phyloP scores from a whole-genome alignment of 768 basidiomycete genomes.

The Collybia sp. region DNA sequence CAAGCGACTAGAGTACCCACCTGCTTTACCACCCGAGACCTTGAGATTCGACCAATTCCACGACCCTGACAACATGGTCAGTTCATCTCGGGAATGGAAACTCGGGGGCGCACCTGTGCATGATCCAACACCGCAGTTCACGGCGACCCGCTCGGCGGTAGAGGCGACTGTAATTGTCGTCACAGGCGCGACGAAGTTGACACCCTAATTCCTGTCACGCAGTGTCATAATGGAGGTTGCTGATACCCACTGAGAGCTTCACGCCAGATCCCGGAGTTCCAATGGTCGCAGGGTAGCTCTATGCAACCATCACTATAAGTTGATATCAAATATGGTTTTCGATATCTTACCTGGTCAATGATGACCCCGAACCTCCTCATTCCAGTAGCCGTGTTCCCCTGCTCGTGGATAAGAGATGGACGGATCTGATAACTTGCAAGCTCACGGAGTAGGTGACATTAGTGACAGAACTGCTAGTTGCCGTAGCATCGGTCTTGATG shows the following conservation, averaged over 20 bases:
- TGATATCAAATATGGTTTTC: background rate
- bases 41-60: conserved; percentile 50
- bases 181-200: conserved; percentile 40
- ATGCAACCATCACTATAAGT: background rate
- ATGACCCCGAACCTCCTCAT: conserved; percentile 48
- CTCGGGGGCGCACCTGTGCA: conserved; percentile 36
- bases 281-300: conserved; percentile 53
- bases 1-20: conserved; percentile 10
- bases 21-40: conserved; percentile 37
- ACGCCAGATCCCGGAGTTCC: conserved; percentile 55
- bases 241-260: conserved; percentile 42
- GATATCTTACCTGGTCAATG: conserved; percentile 45
- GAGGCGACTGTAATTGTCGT: conserved; percentile 38
- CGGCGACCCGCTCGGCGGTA: conserved; percentile 40
- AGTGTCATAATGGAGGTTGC: background rate
- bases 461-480: conserved; percentile 42
- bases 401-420: background rate
- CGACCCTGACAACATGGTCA: conserved; percentile 21
- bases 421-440: background rate
- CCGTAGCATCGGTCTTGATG: conserved; percentile 51
- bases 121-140: conserved; percentile 50
- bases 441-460: conserved; percentile 46
- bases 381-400: conserved; percentile 51
- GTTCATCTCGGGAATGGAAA: background rate
- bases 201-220: conserved; percentile 24